Evolutionary conservation across 257 asterid genomes (phyloP).

Genomic region (Petrea volubilis): DNA sequence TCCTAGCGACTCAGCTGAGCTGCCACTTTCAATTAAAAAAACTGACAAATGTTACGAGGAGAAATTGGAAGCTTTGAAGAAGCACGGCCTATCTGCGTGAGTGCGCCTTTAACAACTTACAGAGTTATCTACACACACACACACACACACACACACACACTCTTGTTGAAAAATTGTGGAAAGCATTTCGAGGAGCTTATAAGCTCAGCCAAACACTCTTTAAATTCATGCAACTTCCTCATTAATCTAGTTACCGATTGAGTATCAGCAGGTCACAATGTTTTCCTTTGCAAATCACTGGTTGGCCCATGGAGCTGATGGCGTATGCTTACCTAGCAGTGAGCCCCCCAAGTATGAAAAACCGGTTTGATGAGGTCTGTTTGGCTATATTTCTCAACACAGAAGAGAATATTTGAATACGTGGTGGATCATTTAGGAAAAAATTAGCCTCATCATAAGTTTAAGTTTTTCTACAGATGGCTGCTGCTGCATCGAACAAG

Average conservation of each 20-base stretch:
- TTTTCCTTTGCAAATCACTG: slow-evolving; percentile 83
- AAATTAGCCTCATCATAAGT: not conserved
- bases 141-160: too few species aligned
- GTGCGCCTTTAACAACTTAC: slow-evolving; percentile 27
- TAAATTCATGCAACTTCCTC: not conserved
- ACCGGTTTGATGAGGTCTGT: slow-evolving; percentile 69
- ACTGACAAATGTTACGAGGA: slow-evolving; percentile 82
- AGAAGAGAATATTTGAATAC: not conserved
- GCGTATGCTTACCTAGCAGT: slow-evolving; percentile 91
- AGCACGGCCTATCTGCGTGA: slow-evolving; percentile 72
- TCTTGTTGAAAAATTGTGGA: too few species aligned
- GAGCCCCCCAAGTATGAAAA: slow-evolving; percentile 81
- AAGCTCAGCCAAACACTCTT: too few species aligned
- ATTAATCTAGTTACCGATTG: slow-evolving; percentile 2
- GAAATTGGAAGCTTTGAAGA: slow-evolving; percentile 64
- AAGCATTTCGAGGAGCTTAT: too few species aligned
- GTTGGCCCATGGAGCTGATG: slow-evolving; percentile 95
- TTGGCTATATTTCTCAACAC: not conserved
- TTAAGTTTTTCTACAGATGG: slow-evolving; percentile 53
- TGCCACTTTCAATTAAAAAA: slow-evolving; percentile 61
- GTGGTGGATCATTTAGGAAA: not conserved
- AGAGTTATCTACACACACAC: not conserved
- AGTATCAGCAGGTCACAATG: slow-evolving; percentile 64
- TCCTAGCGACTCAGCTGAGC: slow-evolving; percentile 80
- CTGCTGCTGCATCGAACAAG: slow-evolving; percentile 89